Percentiles rank a stretch among this genome's conserved stretches.
Evolutionary conservation across 805 yeast genomes (phyloP).

Genomic region (Cyberlindnera japonica): DNA sequence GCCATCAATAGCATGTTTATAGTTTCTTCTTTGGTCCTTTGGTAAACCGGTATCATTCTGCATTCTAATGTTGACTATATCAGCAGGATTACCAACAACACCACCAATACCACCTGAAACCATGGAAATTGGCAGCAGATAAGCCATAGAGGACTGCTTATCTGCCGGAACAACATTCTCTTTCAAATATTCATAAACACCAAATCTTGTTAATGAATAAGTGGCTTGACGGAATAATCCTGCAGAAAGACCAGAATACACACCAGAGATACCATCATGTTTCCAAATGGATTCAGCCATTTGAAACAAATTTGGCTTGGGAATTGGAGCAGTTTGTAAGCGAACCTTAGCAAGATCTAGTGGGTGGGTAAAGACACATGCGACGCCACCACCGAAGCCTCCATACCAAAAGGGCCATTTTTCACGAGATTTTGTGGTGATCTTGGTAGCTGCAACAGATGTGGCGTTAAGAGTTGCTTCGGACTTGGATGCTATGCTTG

Average conservation of each 20-base stretch:
- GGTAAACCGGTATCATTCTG: constrained; percentile 80
- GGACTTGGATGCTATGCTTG: constrained; percentile 7
- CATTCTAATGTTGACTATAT: constrained; percentile 85
- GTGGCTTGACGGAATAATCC: constrained; percentile 83
- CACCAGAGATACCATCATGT: constrained; percentile 63
- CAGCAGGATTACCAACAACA: constrained; percentile 83
- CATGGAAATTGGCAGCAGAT: constrained; percentile 76
- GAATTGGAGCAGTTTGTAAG: constrained; percentile 68
- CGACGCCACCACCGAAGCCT: constrained; percentile 66
- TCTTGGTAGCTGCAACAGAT: constrained; percentile 4
- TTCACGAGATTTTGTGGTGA: constrained; percentile 16
- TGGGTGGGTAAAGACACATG: constrained; percentile 73
- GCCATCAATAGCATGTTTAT: constrained; percentile 77
- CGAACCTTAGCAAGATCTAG: constrained; percentile 84
- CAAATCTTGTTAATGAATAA: constrained; percentile 82
- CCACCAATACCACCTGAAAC: constrained; percentile 84
- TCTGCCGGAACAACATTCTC: constrained; percentile 44
- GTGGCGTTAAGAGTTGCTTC: constrained; percentile 3
- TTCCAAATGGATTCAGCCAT: constrained; percentile 59
- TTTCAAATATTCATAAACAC: constrained; percentile 76
- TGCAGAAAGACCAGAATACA: constrained; percentile 83
- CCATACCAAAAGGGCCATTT: constrained; percentile 58
- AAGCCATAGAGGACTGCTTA: constrained; percentile 50
- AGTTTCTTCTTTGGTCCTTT: constrained; percentile 60
- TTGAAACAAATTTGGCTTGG: constrained; percentile 58